Evolutionary conservation across 768 basidiomycete genomes (phyloP), one percentile per base, ranked within the genome.

Genomic region (Mycena vulgaris): DNA sequence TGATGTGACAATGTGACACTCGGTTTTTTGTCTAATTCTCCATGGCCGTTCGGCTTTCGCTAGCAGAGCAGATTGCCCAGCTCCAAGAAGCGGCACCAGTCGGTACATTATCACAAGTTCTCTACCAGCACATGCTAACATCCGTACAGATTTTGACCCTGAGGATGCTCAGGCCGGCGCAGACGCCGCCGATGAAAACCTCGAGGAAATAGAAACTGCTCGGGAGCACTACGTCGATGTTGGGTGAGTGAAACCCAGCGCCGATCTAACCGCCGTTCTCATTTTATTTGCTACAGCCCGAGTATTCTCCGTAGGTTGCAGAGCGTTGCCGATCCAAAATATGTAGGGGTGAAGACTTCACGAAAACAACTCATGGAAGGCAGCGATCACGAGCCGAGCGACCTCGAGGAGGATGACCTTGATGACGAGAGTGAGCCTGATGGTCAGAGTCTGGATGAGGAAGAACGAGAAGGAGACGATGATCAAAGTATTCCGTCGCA

Each of bases 201-300:
- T 78, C 49, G 77, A 62, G 37, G 78, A 86, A 48, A 70, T 79
- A 40, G 78, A 75, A 42, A 84, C 81, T 14, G 75, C 83, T 0
- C 85, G 92, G 74, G 91, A 92, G 74, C 96, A 97, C 80, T 98
- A 97, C 79, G 76, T 95, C 48, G 90, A 93, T 74, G 94, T 97
- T 42, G 94, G 94, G 94, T 95, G 78, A 69, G 89, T 31, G 39
- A 45, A 33, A 30, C n/a, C n/a, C 82, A 28, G n/a, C 45, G 27
- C 58, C 17, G 53, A 3, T 17, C 21, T 39, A 16, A n/a, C 0
- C 31, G 8, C 23, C 19, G 13, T 55, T 33, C 42, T 51, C 63
- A 55, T 68, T 16, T 31, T 37, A 30, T 53, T 30, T 11, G 30
- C 33, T 63, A 39, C 69, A 95, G 94, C 4, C 90, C 89, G 13